A percentile compares a stretch with the other conserved stretches of the same genome.
Evolutionary conservation across 2,329 filamentous ascomycete genomes (phyloP).

Genomic region (Ophiocordyceps camponoti-floridani): DNA sequence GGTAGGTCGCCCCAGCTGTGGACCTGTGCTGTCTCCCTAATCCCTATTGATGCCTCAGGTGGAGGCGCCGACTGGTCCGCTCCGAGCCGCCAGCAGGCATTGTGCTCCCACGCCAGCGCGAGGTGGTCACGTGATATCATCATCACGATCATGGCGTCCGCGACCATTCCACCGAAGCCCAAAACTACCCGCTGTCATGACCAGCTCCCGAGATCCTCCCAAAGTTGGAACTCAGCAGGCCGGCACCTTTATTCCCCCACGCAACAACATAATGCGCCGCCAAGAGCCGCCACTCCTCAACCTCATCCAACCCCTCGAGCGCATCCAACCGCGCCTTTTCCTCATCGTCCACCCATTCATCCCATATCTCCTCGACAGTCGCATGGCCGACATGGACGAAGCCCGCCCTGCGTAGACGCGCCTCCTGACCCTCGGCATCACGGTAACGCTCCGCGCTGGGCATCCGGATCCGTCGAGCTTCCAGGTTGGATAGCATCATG

Average conservation of each 20-base stretch:
- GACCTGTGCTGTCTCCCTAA: no score
- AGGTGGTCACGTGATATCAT: no score
- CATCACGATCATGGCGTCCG: no score
- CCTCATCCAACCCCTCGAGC: constrained; percentile 80
- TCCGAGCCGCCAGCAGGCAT: no score
- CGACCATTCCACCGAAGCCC: no score
- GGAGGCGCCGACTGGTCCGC: no score
- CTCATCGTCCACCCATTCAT: constrained; percentile 46
- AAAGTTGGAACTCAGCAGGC: no score
- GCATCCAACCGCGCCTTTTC: constrained; percentile 68
- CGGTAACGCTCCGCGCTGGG: constrained; percentile 64
- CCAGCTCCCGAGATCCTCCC: no score
- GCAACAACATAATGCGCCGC: constrained; percentile 78
- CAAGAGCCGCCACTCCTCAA: constrained; percentile 83
- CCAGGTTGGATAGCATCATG: constrained; percentile 85
- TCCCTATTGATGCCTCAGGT: no score
- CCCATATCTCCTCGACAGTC: constrained; percentile 47
- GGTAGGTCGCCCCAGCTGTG: no score
- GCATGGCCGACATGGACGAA: constrained; percentile 30
- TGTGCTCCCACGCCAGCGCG: no score
- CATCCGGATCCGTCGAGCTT: constrained; percentile 63
- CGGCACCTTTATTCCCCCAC: constrained; percentile 54
- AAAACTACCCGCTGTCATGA: no score
- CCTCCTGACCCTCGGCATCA: constrained; percentile 47
- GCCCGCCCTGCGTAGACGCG: constrained; percentile 46